Evolutionary conservation across 2,329 filamentous ascomycete species (phyloP).

Genomic region (Phaeosphaeriaceae sp.): DNA sequence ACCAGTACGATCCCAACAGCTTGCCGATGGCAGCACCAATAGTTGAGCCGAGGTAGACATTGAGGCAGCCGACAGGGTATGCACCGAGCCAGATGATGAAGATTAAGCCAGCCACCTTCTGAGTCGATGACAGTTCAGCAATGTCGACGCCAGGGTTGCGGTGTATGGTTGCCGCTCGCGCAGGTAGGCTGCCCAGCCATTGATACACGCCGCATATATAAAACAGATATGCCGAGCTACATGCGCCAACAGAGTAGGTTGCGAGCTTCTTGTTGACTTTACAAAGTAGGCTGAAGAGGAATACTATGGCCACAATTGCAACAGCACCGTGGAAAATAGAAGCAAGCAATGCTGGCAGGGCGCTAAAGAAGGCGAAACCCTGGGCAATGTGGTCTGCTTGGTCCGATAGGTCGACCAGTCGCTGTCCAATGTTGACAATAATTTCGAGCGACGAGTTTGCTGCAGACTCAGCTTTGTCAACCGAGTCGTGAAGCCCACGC

Average conservation of each 20-base stretch:
- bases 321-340: slow-evolving; percentile 14
- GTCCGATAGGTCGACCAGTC: slow-evolving; percentile 22
- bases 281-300: slow-evolving; percentile 21
- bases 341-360: slow-evolving; percentile 16
- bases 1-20: slow-evolving; percentile 15
- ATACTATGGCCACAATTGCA: slow-evolving; percentile 10
- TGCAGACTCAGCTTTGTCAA: slow-evolving; percentile 17
- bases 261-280: slow-evolving; percentile 24
- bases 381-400: slow-evolving; percentile 29
- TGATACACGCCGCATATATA: slow-evolving; percentile 22
- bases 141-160: slow-evolving; percentile 1
- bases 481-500: slow-evolving; percentile 13
- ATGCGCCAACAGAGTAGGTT: slow-evolving; percentile 19
- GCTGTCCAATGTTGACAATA: slow-evolving; percentile 24
- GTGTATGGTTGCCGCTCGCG: not conserved
- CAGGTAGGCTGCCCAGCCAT: slow-evolving; percentile 11
- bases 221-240: slow-evolving; percentile 24
- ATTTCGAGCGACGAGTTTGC: slow-evolving; percentile 19
- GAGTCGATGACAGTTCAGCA: slow-evolving; percentile 14
- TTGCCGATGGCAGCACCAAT: slow-evolving; percentile 4
- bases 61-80: slow-evolving; percentile 25
- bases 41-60: slow-evolving; percentile 14
- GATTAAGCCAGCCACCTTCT: slow-evolving; percentile 19
- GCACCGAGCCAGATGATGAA: slow-evolving; percentile 25
- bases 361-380: slow-evolving; percentile 31